These are phyloP conservation scores for Diutina catenulata DNA, from an alignment of 1,139 yeast species.

Conservation along the genomic window DNA sequence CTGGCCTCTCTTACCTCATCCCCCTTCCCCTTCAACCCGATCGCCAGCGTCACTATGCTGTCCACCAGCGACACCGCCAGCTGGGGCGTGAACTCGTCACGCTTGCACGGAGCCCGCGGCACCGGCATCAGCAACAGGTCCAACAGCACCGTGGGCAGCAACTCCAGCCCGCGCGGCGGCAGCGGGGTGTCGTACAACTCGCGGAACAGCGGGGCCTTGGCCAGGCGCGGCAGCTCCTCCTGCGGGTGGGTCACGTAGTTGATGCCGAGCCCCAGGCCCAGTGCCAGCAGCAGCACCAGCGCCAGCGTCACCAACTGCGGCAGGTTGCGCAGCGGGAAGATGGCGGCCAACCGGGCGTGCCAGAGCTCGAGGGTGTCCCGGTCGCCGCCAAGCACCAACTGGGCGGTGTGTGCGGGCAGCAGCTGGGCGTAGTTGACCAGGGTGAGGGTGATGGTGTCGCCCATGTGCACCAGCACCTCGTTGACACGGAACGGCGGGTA, in stretches of 20 bases:
- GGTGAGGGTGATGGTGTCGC: neutral
- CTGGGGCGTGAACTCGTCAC: no score
- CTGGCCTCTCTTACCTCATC: no score
- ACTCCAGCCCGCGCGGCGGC: neutral
- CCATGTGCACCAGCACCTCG: neutral
- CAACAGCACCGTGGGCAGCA: neutral
- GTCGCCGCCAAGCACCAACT: neutral
- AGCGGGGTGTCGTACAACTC: conserved; percentile 4
- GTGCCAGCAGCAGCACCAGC: neutral
- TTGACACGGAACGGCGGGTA: conserved; percentile 2
- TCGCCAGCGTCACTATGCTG: no score
- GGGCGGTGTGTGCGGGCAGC: neutral
- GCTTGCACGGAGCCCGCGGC: neutral
- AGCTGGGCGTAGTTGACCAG: neutral
- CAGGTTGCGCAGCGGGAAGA: conserved; percentile 1
- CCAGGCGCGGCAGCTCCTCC: neutral
- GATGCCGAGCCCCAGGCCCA: conserved; percentile 2
- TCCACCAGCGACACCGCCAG: no score
- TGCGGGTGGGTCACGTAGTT: neutral
- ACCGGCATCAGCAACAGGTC: neutral
- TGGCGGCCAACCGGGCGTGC: neutral
- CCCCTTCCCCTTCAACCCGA: no score
- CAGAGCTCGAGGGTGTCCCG: neutral
- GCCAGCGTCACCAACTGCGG: neutral
- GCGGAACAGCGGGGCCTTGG: neutral